Evolutionary conservation across 2,329 filamentous ascomycete genomes (phyloP).

Genomic region (Aschersonia sp.): DNA sequence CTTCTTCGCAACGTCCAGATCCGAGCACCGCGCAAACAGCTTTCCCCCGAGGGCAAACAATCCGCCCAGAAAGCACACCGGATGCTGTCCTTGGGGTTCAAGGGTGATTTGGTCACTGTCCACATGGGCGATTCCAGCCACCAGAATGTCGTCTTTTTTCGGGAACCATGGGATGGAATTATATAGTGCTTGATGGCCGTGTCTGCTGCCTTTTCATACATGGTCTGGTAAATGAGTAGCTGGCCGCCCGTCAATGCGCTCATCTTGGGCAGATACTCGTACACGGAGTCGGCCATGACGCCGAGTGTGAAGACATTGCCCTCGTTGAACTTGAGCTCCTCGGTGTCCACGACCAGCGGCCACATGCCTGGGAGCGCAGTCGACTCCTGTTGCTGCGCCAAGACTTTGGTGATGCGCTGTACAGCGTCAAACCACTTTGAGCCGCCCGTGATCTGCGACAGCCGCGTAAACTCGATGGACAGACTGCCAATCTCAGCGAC

Average conservation of each 20-base stretch:
- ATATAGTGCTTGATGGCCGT: slow-evolving; percentile 45
- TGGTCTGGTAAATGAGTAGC: slow-evolving; percentile 39
- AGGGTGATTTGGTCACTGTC: slow-evolving; percentile 24
- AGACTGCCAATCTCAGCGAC: slow-evolving; percentile 51
- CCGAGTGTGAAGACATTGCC: slow-evolving; percentile 31
- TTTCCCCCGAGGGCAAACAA: slow-evolving; percentile 54
- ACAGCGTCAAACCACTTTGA: slow-evolving; percentile 62
- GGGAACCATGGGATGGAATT: slow-evolving; percentile 55
- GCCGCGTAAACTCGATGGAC: slow-evolving; percentile 55
- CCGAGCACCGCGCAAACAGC: slow-evolving; percentile 41
- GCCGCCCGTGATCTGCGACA: slow-evolving; percentile 55
- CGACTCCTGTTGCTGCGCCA: slow-evolving; percentile 49
- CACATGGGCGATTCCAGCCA: slow-evolving; percentile 29
- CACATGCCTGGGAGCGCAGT: slow-evolving; percentile 61
- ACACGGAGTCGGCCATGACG: slow-evolving; percentile 37
- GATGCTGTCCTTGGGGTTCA: slow-evolving; percentile 1
- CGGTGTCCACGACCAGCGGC: slow-evolving; percentile 49
- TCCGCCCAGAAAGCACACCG: slow-evolving; percentile 44
- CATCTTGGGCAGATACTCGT: slow-evolving; percentile 47
- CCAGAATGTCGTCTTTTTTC: slow-evolving; percentile 44
- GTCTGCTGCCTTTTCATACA: slow-evolving; percentile 48
- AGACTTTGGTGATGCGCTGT: slow-evolving; percentile 50
- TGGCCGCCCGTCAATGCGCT: slow-evolving; percentile 50
- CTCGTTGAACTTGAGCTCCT: slow-evolving; percentile 26
- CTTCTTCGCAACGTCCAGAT: slow-evolving; percentile 46